Conservation (phyloP, 2,329 filamentous ascomycete species). For the Chaetomium sp. region DNA sequence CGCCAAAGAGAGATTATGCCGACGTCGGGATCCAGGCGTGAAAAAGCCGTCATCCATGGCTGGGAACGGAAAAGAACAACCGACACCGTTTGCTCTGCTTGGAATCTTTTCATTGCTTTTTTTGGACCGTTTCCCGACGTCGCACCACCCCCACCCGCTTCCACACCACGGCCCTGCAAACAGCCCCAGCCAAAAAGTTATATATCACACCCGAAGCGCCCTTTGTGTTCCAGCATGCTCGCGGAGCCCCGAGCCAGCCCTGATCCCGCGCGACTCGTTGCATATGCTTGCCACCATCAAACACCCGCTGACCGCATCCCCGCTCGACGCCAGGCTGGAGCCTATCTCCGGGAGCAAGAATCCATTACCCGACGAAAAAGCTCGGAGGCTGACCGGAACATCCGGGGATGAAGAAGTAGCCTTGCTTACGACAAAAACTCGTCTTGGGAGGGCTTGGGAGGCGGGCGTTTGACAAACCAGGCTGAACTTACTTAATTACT, state of each 20-base stretch:
- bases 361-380: neutral
- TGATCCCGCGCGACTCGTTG: neutral
- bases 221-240: neutral
- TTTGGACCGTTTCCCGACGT: constrained; percentile 2
- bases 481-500: too few species aligned
- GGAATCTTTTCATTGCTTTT: neutral
- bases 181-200: constrained; percentile 11
- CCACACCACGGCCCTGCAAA: neutral
- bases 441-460: too few species aligned
- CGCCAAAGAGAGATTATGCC: too few species aligned
- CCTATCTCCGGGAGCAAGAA: constrained; percentile 6
- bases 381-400: too few species aligned
- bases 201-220: constrained; percentile 14
- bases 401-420: too few species aligned
- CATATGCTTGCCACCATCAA: constrained; percentile 13
- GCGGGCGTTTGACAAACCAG: too few species aligned
- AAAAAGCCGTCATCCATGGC: neutral
- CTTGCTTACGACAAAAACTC: too few species aligned
- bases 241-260: neutral
- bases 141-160: constrained; percentile 1
- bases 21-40: too few species aligned
- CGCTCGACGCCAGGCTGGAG: constrained; percentile 16
- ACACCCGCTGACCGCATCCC: constrained; percentile 15
- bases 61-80: neutral
- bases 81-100: neutral